Evolutionary conservation across 148 eudicot species (phyloP).

Genomic region (Mesembryanthemum crystallinum): DNA sequence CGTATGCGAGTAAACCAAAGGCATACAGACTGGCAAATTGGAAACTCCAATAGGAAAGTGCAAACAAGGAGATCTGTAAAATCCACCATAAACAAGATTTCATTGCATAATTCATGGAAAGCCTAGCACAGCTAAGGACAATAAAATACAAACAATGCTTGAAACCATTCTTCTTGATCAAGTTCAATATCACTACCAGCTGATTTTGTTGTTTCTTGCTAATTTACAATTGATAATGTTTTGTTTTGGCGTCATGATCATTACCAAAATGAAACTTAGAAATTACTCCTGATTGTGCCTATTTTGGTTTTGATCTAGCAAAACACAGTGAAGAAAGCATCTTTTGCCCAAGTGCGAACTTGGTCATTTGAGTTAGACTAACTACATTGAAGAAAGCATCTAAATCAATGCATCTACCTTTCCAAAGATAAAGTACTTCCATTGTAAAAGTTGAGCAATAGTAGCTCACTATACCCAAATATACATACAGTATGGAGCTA

Average conservation of each 20-base stretch:
- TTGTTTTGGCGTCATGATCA: too few species aligned
- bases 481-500: not conserved
- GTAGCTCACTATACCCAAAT: not conserved
- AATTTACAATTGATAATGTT: too few species aligned
- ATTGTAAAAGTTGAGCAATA: not conserved
- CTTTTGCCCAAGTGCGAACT: not conserved
- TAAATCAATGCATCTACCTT: not conserved
- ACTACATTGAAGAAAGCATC: not conserved
- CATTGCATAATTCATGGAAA: not conserved
- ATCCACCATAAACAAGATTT: slow-evolving; percentile 23
- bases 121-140: not conserved
- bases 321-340: too few species aligned
- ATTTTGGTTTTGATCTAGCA: too few species aligned
- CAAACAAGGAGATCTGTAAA: slow-evolving; percentile 78
- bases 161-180: not conserved
- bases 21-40: slow-evolving; percentile 85
- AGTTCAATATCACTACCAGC: too few species aligned
- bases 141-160: not conserved
- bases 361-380: too few species aligned
- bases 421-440: not conserved
- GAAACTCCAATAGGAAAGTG: slow-evolving; percentile 83
- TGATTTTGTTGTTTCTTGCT: too few species aligned
- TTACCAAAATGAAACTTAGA: too few species aligned
- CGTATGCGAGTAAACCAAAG: slow-evolving; percentile 80
- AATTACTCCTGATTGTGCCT: too few species aligned